Evolutionary conservation across 345 rosid species (phyloP).

Genomic region (Eucalyptus guilfoylei): DNA sequence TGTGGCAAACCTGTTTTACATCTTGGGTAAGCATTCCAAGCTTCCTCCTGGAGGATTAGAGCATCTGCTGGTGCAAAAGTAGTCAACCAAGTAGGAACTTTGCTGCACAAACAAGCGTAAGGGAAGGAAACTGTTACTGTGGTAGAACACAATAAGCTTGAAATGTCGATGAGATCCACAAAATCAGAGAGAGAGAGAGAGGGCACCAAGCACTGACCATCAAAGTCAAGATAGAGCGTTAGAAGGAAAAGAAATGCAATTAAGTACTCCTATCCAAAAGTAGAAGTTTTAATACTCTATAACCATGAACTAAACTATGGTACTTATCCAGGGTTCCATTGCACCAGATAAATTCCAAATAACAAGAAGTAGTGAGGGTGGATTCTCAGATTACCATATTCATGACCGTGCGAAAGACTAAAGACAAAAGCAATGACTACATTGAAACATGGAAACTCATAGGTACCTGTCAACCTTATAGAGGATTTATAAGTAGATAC

Average conservation of each 20-base stretch:
- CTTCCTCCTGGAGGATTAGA: constrained; percentile 59
- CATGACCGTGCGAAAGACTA: not conserved
- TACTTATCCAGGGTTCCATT: not conserved
- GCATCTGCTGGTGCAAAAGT: constrained; percentile 56
- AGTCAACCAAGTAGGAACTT: constrained; percentile 61
- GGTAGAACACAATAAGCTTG: not conserved
- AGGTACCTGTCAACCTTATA: not conserved
- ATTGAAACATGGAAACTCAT: not conserved
- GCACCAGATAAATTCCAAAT: not conserved
- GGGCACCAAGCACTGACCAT: not conserved
- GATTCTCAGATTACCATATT: not conserved
- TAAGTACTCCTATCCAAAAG: not conserved
- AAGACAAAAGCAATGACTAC: not conserved
- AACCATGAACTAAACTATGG: not conserved
- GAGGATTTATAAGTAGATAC: not conserved
- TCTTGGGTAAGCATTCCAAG: constrained; percentile 73
- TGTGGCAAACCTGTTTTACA: constrained; percentile 52
- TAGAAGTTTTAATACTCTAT: not conserved
- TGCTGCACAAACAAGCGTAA: constrained; percentile 23
- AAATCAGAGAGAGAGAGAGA: not conserved
- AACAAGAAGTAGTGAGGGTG: not conserved
- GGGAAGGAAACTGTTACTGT: not conserved
- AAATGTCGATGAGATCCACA: not conserved
- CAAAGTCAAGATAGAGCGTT: not conserved
- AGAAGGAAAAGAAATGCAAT: not conserved